phyloP scores from a whole-genome alignment of 2,329 filamentous ascomycete genomes.

The Metarhizium humberi region DNA sequence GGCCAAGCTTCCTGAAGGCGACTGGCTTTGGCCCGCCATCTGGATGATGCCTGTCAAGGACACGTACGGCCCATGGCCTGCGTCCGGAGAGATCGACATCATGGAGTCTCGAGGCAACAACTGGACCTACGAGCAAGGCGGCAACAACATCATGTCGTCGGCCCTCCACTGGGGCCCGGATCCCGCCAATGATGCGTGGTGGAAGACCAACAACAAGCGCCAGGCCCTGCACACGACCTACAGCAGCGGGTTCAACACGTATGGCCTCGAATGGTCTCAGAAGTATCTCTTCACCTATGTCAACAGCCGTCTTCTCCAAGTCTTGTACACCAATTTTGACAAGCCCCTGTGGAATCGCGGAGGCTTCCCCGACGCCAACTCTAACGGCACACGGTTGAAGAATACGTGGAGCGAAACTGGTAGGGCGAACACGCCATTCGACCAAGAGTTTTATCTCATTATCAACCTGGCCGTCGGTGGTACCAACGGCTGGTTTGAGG shows the following conservation, averaged over 20 bases:
- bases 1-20: conserved; percentile 19
- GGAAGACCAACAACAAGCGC: conserved; percentile 73
- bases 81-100: conserved; percentile 78
- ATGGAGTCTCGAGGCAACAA: conserved; percentile 77
- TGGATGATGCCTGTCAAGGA: conserved; percentile 74
- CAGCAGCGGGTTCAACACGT: conserved; percentile 60
- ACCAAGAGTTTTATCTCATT: conserved; percentile 67
- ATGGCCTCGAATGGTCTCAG: conserved; percentile 76
- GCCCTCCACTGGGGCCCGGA: conserved; percentile 78
- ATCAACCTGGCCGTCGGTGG: conserved; percentile 68
- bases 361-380: conserved; percentile 51
- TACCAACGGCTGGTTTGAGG: conserved; percentile 77
- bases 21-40: conserved; percentile 90
- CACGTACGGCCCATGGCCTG: conserved; percentile 68
- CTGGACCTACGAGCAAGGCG: conserved; percentile 63
- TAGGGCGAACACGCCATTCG: conserved; percentile 59
- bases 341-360: conserved; percentile 60
- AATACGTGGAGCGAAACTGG: conserved; percentile 58
- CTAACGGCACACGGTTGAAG: conserved; percentile 55
- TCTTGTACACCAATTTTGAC: conserved; percentile 69
- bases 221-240: conserved; percentile 68
- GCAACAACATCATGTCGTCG: conserved; percentile 72
- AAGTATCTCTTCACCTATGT: conserved; percentile 86
- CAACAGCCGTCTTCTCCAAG: conserved; percentile 69
- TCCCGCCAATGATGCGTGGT: conserved; percentile 65